Base-by-base conservation (phyloP, 139 green algal genomes). In the Chlamydomonas sphaeroides region DNA sequence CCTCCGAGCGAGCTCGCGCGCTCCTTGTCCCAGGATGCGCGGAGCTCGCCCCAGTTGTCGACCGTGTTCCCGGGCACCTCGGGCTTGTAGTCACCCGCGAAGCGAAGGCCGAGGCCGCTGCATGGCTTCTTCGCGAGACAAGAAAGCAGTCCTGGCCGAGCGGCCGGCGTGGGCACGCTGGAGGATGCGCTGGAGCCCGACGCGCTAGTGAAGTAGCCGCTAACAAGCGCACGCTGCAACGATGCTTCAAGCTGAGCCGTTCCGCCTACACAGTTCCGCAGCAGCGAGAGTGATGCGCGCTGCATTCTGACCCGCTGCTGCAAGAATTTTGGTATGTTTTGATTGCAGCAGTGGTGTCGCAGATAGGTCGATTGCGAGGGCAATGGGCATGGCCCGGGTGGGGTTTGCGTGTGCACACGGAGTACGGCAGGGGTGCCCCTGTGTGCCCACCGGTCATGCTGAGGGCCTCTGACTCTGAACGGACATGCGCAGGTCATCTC, bases 21-120 rank as follows among this genome's bases (percentile, higher is more conserved):
- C 48, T 84, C 77, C 49, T 67, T 84, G 45, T 76, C 45, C 30
- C 59, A 84, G 20, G 65, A 59, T 0, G 36, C 63, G 14, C 77
- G 65, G 35, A 84, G 26, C 33, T 49, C 30, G 11, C 4, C 41
- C 77, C 77, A 84, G 77, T 84, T 84, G 33, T 75, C 77, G 17
- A 84, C 59, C 1, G 77, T 57, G 77, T 84, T 68, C 3, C 77
- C 77, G 7, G 48, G 35, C 36, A 84, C 77, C 53, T 75, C 77
- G 28, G 77, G 77, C 65, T 84, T 84, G 35, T 48, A 59, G 49
- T 84, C 77, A 7, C 48, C 35, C 11, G 65, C 65, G 39, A 84
- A 84, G 5, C 77, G 77, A 30, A 82, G 20, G 30, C 42, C 42
- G 3, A 38, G 42, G 8, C 18, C 11, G 23, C 1, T 14, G 45